A percentile compares a stretch with the other conserved stretches of the same genome.
Evolutionary conservation across 768 basidiomycete genomes (phyloP).

Genomic region (Cystofilobasidium bisporidii): DNA sequence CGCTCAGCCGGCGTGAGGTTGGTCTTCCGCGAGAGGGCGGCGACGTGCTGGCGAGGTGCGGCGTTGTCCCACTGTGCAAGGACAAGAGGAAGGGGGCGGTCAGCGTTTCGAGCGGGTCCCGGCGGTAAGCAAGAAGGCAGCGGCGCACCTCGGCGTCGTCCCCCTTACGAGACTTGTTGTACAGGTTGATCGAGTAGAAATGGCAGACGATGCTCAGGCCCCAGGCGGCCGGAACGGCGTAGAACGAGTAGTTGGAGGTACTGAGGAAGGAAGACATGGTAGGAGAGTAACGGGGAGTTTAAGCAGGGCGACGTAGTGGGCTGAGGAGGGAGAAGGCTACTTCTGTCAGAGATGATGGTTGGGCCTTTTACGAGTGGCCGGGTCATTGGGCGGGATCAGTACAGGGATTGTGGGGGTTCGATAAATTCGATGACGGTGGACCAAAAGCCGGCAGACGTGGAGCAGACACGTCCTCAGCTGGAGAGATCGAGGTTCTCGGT

Average conservation of each 20-base stretch:
- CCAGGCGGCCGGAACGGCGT: slow-evolving; percentile 9
- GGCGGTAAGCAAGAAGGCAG: neutral
- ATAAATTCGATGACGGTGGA: no score
- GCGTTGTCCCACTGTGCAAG: neutral
- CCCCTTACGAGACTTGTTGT: neutral
- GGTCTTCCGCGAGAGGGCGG: neutral
- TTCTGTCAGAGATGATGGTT: no score
- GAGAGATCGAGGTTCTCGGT: no score
- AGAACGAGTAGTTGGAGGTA: neutral
- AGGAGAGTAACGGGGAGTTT: no score
- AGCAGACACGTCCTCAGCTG: no score
- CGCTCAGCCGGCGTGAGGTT: neutral
- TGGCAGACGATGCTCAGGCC: slow-evolving; percentile 10
- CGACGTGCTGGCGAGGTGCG: neutral
- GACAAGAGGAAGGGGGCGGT: neutral
- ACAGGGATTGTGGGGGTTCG: no score
- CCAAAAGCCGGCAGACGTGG: no score
- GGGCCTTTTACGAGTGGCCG: no score
- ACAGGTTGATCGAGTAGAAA: neutral
- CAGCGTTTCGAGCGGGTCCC: neutral
- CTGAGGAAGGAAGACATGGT: neutral
- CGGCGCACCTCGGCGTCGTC: neutral
- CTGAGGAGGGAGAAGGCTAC: no score
- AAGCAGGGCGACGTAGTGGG: no score
- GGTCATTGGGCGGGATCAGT: no score